phyloP scores from a whole-genome alignment of 345 rosid species.

The Citrus unshiu region DNA sequence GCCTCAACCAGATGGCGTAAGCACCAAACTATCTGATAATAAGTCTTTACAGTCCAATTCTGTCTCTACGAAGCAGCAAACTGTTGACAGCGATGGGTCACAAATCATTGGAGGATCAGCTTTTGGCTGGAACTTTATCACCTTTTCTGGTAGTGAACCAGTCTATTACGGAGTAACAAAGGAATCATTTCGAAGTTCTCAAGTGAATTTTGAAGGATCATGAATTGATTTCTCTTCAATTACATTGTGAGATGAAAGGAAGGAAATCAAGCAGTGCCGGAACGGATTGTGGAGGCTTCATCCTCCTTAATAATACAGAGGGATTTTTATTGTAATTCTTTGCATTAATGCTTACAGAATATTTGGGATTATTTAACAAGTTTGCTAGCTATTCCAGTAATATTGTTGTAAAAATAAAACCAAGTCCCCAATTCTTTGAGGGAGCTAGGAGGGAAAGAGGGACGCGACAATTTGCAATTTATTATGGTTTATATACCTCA shows the following conservation, averaged over 20 bases:
- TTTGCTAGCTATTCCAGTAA: background rate
- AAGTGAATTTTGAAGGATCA: constrained; percentile 16
- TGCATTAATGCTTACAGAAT: background rate
- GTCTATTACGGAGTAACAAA: constrained; percentile 66
- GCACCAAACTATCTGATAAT: constrained; percentile 26
- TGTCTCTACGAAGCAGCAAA: constrained; percentile 24
- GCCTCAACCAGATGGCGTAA: constrained; percentile 12
- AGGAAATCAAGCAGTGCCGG: background rate
- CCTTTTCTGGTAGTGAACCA: constrained; percentile 43
- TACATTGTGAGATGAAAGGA: background rate
- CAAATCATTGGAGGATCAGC: constrained; percentile 78
- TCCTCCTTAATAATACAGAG: background rate
- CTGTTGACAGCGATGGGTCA: constrained; percentile 26
- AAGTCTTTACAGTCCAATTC: constrained; percentile 15
- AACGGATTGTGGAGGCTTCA: background rate
- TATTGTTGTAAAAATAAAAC: background rate
- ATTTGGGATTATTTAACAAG: background rate
- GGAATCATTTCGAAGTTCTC: constrained; percentile 60
- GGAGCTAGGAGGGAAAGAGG: background rate
- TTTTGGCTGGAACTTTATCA: constrained; percentile 89
- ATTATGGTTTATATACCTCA: no score
- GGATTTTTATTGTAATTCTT: background rate
- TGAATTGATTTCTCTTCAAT: constrained; percentile 2
- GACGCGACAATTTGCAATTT: background rate
- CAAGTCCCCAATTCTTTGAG: background rate